phyloP scores from a whole-genome alignment of 306 rosid species.

The Cucumis melo region DNA sequence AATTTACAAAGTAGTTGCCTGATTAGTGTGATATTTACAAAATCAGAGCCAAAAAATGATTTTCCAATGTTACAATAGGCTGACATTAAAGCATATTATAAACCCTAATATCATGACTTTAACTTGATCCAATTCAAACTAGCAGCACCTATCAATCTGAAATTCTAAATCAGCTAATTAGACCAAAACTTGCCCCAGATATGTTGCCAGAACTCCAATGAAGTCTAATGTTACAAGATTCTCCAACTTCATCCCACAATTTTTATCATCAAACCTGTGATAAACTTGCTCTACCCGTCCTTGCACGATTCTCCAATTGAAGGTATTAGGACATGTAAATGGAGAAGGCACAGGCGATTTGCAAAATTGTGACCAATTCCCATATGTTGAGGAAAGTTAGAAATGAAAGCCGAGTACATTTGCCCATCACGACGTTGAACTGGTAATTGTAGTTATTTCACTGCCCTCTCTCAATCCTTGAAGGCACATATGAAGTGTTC shows the following conservation, averaged over 20 bases:
- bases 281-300: slow-evolving; percentile 8
- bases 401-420: not conserved
- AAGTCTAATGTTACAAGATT: not conserved
- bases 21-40: slow-evolving; percentile 46
- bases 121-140: slow-evolving; percentile 23
- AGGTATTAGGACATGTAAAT: slow-evolving; percentile 8
- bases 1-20: slow-evolving; percentile 24
- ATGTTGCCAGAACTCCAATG: not conserved
- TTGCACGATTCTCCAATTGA: slow-evolving; percentile 8
- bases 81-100: slow-evolving; percentile 24
- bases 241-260: slow-evolving; percentile 1
- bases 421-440: not conserved
- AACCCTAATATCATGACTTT: slow-evolving; percentile 29
- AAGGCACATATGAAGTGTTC: slow-evolving; percentile 56
- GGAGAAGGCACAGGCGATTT: not conserved
- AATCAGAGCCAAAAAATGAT: slow-evolving; percentile 14
- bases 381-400: not conserved
- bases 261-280: slow-evolving; percentile 13
- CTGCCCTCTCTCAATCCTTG: slow-evolving; percentile 79
- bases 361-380: not conserved
- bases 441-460: slow-evolving; percentile 30
- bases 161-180: slow-evolving; percentile 27
- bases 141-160: slow-evolving; percentile 14
- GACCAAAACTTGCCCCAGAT: not conserved
- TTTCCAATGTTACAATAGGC: slow-evolving; percentile 12